A percentile compares a stretch with the other conserved stretches of the same genome.
These are phyloP conservation scores for Berberis vulgaris DNA, from an alignment of 164 flowering plant genomes.

Conservation along the genomic window DNA sequence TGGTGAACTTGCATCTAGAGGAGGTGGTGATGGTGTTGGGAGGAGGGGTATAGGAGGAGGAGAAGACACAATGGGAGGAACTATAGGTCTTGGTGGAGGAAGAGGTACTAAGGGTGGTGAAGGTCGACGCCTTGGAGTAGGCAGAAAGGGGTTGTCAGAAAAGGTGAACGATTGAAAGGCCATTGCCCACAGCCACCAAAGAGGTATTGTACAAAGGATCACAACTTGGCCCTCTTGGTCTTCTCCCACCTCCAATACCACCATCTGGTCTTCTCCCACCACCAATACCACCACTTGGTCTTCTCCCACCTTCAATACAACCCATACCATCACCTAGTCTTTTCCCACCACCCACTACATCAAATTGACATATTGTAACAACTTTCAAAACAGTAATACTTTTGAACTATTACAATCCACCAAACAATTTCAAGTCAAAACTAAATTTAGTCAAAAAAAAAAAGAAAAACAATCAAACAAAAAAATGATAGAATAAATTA, in stretches of 20 bases:
- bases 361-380: too few species aligned
- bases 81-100: conserved; percentile 6
- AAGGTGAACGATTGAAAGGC: conserved; percentile 32
- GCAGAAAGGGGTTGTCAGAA: conserved; percentile 38
- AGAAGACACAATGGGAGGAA: not conserved
- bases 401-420: too few species aligned
- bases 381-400: too few species aligned
- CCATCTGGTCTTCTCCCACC: conserved; percentile 1
- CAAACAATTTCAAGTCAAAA: too few species aligned
- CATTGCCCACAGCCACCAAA: conserved; percentile 8
- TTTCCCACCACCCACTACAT: not conserved
- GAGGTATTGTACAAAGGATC: conserved; percentile 5
- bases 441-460: too few species aligned
- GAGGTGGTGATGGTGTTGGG: conserved; percentile 3
- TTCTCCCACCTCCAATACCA: not conserved
- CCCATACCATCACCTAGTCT: not conserved
- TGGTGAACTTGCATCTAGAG: not conserved
- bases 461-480: too few species aligned
- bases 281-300: not conserved
- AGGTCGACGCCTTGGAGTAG: conserved; percentile 6
- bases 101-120: not conserved
- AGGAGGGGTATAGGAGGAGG: conserved; percentile 4
- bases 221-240: not conserved
- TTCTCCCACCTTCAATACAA: not conserved
- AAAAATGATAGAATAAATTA: too few species aligned